These are phyloP conservation scores for Plasmodium billcollinsi DNA, from an alignment of 169 alveolate genomes.

Conservation along the genomic window DNA sequence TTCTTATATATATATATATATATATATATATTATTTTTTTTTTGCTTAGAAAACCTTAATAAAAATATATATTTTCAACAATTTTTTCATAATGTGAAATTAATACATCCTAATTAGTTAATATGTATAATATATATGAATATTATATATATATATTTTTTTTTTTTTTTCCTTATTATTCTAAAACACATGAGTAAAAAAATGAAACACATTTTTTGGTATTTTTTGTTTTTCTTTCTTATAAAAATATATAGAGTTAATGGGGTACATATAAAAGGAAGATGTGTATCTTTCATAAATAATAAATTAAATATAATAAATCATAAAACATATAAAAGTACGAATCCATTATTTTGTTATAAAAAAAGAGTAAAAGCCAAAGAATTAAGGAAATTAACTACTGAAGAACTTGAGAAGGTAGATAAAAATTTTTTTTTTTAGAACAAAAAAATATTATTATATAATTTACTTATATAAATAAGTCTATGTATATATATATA, in stretches of 20 bases:
- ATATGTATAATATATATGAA: too few species aligned
- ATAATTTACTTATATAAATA: neutral
- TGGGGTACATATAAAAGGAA: constrained; percentile 39
- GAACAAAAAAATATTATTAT: neutral
- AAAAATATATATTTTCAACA: too few species aligned
- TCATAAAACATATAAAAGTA: neutral
- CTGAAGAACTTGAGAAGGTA: constrained; percentile 76
- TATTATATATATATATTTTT: too few species aligned
- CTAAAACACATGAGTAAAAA: constrained; percentile 2
- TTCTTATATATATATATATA: neutral
- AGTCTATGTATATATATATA: neutral
- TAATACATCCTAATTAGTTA: too few species aligned
- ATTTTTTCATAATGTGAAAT: too few species aligned
- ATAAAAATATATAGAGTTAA: constrained; percentile 35
- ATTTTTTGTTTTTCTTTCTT: constrained; percentile 16
- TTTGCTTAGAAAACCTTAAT: too few species aligned
- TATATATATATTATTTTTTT: too few species aligned
- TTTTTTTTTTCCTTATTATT: neutral
- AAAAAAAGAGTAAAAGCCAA: constrained; percentile 69
- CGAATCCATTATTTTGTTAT: constrained; percentile 26
- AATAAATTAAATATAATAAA: neutral
- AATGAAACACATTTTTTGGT: constrained; percentile 48
- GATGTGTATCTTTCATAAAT: constrained; percentile 34
- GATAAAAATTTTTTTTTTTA: neutral
- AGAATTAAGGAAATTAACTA: constrained; percentile 59